Evolutionary conservation across 371 early-diverging fungal genomes (phyloP).

Genomic region (Zychaea mexicana): DNA sequence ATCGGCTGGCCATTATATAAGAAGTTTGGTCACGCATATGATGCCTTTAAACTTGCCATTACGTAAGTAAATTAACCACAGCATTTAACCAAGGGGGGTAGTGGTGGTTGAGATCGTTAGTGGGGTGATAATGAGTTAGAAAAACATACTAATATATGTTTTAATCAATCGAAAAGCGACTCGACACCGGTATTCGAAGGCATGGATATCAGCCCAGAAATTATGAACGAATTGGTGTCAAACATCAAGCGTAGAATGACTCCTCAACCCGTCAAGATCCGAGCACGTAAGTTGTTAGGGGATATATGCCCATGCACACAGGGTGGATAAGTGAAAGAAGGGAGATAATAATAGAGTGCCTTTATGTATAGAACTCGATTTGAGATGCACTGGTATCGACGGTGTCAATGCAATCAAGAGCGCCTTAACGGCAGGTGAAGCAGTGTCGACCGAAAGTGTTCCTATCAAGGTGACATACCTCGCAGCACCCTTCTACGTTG

Average conservation of each 20-base stretch:
- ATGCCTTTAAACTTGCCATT: slow-evolving; percentile 95
- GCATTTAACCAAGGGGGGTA: not conserved
- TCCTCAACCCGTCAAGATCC: slow-evolving; percentile 96
- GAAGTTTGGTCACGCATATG: slow-evolving; percentile 98
- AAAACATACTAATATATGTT: not conserved
- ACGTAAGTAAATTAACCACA: slow-evolving; percentile 53
- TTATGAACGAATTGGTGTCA: slow-evolving; percentile 77
- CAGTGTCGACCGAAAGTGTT: slow-evolving; percentile 79
- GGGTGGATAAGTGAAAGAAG: too few species aligned
- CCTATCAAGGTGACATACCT: slow-evolving; percentile 79
- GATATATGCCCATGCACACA: too few species aligned
- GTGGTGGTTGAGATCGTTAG: too few species aligned
- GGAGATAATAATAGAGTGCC: not conserved
- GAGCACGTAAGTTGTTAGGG: slow-evolving; percentile 82
- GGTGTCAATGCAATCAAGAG: slow-evolving; percentile 98
- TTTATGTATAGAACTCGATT: slow-evolving; percentile 82
- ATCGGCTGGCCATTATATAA: slow-evolving; percentile 98
- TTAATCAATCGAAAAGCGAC: slow-evolving; percentile 63
- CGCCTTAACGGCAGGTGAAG: slow-evolving; percentile 92
- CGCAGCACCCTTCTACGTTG: slow-evolving; percentile 96
- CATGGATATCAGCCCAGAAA: slow-evolving; percentile 64
- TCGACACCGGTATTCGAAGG: slow-evolving; percentile 89
- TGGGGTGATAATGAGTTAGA: not conserved
- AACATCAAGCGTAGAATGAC: slow-evolving; percentile 92
- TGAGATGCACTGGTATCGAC: slow-evolving; percentile 95